Conservation (phyloP, 352 stramenopile genomes). For the Pythium phragmiticola region DNA sequence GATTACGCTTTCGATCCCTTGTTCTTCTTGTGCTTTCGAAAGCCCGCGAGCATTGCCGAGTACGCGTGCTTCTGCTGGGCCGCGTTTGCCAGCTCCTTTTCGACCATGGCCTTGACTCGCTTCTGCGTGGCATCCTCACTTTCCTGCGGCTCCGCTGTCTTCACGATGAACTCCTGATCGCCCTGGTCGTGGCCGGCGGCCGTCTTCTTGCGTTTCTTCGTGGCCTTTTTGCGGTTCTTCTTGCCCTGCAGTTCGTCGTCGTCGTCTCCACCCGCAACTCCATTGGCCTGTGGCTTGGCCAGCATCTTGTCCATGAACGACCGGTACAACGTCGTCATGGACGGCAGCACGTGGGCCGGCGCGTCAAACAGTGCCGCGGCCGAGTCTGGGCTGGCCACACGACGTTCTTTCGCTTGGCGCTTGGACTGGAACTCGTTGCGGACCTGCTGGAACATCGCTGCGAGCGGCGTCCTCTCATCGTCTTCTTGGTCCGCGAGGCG, state of each 20-base stretch:
- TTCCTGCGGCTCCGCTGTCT: constrained; percentile 4
- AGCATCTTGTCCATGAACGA: constrained; percentile 90
- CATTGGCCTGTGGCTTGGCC: constrained; percentile 43
- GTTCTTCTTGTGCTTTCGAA: constrained; percentile 52
- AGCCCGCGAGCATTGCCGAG: constrained; percentile 64
- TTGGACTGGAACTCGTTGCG: constrained; percentile 25
- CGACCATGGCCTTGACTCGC: constrained; percentile 60
- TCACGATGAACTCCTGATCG: constrained; percentile 20
- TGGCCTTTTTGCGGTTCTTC: constrained; percentile 53
- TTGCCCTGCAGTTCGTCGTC: constrained; percentile 44
- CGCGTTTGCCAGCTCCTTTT: constrained; percentile 63
- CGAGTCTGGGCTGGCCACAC: constrained; percentile 17
- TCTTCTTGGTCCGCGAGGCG: constrained; percentile 34
- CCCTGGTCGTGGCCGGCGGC: constrained; percentile 13
- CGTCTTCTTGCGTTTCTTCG: constrained; percentile 34
- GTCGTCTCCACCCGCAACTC: neutral
- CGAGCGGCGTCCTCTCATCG: constrained; percentile 40
- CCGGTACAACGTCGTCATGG: constrained; percentile 78
- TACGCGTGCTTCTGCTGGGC: constrained; percentile 66
- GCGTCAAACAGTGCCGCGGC: constrained; percentile 68
- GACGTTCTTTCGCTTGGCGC: constrained; percentile 1
- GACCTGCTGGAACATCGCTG: constrained; percentile 30
- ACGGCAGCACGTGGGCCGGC: constrained; percentile 77
- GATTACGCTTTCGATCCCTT: constrained; percentile 17
- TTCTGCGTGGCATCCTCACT: constrained; percentile 33